Base-by-base conservation (phyloP, 2,329 filamentous ascomycete species). In the Teratosphaeria pseudoeucalypti region DNA sequence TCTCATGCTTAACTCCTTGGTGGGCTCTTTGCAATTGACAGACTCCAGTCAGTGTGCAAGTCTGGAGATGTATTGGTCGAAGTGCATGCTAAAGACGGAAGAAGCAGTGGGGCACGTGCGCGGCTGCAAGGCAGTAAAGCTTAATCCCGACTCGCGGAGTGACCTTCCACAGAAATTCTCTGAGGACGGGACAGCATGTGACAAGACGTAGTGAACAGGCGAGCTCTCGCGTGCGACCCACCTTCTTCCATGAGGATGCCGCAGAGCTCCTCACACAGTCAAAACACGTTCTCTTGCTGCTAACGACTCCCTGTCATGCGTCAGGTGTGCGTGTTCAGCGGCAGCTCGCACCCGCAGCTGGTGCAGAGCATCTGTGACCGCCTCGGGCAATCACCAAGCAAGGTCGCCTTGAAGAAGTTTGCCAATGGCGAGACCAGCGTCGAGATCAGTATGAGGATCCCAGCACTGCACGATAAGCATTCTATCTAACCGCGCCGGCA, bases 381-480 rank as follows among this genome's bases (percentile, higher is more conserved):
- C 55, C 76, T 88, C 64, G 85, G 85, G 53, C 81, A 81, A 65
- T 77, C 80, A 61, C 81, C 80, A 29, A 80, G 82, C 56, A 79
- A 81, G 62, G 85, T 82, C 64, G 80, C 83, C 62, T 76, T 87
- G 65, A 79, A 82, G 64, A 86, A 87, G 71, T 87, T 87, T 72
- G 82, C 81, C 74, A 87, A 87, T 74, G 85, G 85, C 63, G 85
- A 88, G 77, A 88, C 85, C 54, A 84, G 82, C 59, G 85, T 88
- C 65, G 82, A 85, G 70, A 85, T 88, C 68, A 82, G 83, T 79
- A 68, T 64, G 74, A 34, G 27, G 47, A 54, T 57, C 19, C 32
- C 9, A 7, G n/a, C n/a, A 27, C 5, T 32, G 14, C 52, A 32
- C 14, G 12, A 34, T n/a, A 26, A 54, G 27, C 27, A 26, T 34